These are phyloP conservation scores for Erysimum cheiri DNA, from an alignment of 441 rosid species.

Conservation along the genomic window DNA sequence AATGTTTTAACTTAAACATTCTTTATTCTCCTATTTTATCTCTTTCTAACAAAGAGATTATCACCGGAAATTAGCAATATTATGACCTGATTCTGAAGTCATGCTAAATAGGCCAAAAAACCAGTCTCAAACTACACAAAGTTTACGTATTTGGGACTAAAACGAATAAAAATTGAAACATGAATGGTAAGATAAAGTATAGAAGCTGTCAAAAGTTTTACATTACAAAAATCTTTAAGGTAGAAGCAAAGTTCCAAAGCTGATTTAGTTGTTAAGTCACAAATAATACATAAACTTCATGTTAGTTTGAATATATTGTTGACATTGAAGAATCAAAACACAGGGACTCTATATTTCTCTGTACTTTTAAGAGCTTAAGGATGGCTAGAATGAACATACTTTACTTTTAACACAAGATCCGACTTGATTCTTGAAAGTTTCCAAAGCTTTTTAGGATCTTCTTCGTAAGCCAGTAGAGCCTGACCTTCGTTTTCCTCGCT, in stretches of 20 bases:
- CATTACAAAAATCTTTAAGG: too few relatives aligned
- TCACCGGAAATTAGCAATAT: background rate
- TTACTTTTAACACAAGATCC: constrained; percentile 6
- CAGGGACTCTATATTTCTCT: constrained; percentile 7
- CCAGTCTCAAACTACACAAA: background rate
- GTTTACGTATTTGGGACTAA: background rate
- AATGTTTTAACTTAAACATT: constrained; percentile 8
- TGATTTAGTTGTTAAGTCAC: background rate
- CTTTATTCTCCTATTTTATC: background rate
- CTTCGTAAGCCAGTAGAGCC: constrained; percentile 48
- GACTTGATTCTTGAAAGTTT: constrained; percentile 1
- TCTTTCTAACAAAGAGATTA: background rate
- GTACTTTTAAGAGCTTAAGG: constrained; percentile 28
- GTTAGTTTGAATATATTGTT: constrained; percentile 23
- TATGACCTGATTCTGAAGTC: background rate
- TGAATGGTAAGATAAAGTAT: background rate
- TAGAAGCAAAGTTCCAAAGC: background rate
- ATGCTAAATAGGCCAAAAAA: background rate
- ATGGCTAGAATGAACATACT: constrained; percentile 15
- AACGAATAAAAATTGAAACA: background rate
- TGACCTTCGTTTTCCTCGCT: constrained; percentile 58
- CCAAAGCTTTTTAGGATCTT: constrained; percentile 45
- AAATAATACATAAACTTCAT: constrained; percentile 5
- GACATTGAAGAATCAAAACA: constrained; percentile 30
- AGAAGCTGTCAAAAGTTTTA: background rate